Percentiles rank a stretch among this genome's conserved stretches.
phyloP scores from a whole-genome alignment of 306 rosid species.

The Dalbergia cochinchinensis region DNA sequence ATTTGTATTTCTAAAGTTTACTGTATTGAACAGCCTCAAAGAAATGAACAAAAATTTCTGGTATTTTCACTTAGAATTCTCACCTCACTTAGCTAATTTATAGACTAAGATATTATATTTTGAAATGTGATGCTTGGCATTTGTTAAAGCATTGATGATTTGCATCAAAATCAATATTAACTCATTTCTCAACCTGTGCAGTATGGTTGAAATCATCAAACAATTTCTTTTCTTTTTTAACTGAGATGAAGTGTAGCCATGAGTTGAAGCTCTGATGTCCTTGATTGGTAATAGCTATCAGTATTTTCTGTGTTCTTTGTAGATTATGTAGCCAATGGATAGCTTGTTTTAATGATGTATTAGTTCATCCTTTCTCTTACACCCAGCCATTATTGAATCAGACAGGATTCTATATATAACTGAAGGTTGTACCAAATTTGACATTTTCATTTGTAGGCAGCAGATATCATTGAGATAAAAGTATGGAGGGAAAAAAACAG shows the following conservation, averaged over 20 bases:
- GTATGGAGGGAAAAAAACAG: not conserved
- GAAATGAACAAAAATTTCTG: not conserved
- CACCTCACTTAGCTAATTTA: slow-evolving; percentile 14
- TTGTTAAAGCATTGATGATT: slow-evolving; percentile 13
- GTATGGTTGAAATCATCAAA: not conserved
- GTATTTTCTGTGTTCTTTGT: not conserved
- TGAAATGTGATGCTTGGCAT: slow-evolving; percentile 20
- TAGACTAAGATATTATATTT: not conserved
- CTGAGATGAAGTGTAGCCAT: slow-evolving; percentile 3
- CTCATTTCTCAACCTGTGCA: not conserved
- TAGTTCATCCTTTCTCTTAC: not conserved
- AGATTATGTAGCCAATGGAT: not conserved
- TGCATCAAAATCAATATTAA: slow-evolving; percentile 3
- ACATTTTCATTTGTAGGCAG: slow-evolving; percentile 7
- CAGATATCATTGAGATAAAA: not conserved
- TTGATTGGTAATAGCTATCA: not conserved
- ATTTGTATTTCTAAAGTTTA: not conserved
- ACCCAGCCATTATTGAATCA: not conserved
- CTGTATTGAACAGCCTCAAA: slow-evolving; percentile 6
- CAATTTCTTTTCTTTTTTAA: not conserved
- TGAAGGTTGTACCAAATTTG: not conserved
- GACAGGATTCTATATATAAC: not conserved
- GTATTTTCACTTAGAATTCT: slow-evolving; percentile 2
- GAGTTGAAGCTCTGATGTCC: slow-evolving; percentile 15
- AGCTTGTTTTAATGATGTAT: slow-evolving; percentile 1